A percentile compares a stretch with the other conserved stretches of the same genome.
phyloP scores from a whole-genome alignment of 176 grass and related monocot genomes.

The Raddia distichophylla region DNA sequence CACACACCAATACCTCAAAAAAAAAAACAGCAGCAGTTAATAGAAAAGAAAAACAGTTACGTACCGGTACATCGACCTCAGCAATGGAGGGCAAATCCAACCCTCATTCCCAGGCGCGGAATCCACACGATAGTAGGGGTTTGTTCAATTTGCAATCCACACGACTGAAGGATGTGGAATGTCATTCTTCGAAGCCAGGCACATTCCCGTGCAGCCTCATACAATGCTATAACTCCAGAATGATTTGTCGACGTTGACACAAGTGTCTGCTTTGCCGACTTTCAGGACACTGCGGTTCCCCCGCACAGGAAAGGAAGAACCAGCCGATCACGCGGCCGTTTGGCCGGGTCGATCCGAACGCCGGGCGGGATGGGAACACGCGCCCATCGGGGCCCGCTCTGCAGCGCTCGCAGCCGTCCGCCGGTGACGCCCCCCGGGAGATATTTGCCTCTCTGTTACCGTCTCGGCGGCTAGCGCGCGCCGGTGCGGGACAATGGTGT shows the following conservation, averaged over 20 bases:
- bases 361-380: conserved; percentile 28
- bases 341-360: conserved; percentile 22
- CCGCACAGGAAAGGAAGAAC: too few species aligned
- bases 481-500: conserved; percentile 7
- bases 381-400: conserved; percentile 13
- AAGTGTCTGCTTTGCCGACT: too few species aligned
- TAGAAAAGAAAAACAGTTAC: conserved; percentile 3
- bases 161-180: too few species aligned
- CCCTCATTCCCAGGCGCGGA: too few species aligned
- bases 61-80: not conserved
- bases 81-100: conserved; percentile 29
- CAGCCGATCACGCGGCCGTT: conserved; percentile 5
- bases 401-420: conserved; percentile 28
- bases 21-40: too few species aligned
- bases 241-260: too few species aligned
- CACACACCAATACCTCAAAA: not conserved
- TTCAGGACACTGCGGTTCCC: too few species aligned
- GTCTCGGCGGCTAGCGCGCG: not conserved
- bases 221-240: too few species aligned
- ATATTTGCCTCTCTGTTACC: conserved; percentile 40
- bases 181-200: too few species aligned
- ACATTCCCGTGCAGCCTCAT: too few species aligned
- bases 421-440: not conserved
- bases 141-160: too few species aligned
- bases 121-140: too few species aligned